Evolutionary conservation across 208 protist genomes (phyloP).

Genomic region (Acanthamoeba royreba): DNA sequence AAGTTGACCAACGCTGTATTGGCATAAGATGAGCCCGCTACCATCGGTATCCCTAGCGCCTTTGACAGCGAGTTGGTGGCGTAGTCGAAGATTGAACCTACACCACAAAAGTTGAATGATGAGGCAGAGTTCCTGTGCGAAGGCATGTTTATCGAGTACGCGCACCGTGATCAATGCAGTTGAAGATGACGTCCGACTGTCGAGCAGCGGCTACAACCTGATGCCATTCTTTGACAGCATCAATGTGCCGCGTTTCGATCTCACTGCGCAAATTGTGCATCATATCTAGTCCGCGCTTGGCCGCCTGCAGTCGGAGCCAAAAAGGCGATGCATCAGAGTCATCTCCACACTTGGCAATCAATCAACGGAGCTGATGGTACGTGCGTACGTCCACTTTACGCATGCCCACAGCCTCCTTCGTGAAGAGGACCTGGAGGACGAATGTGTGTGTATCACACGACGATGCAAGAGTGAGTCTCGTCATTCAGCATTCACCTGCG

Average conservation of each 20-base stretch:
- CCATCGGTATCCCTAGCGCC: background rate
- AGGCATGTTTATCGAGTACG: too few relatives aligned
- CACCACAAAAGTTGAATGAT: too few relatives aligned
- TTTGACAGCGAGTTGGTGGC: background rate
- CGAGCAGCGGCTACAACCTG: background rate
- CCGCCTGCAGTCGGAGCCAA: background rate
- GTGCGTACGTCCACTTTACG: background rate
- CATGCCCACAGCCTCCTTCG: background rate
- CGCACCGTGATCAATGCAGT: conserved; percentile 6
- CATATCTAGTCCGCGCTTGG: background rate
- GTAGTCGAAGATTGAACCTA: background rate
- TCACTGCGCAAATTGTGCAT: conserved; percentile 12
- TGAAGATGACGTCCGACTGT: background rate
- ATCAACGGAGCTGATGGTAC: too few relatives aligned
- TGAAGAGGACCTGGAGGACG: conserved; percentile 11
- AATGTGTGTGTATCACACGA: too few relatives aligned
- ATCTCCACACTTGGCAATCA: too few relatives aligned
- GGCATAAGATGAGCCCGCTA: conserved; percentile 30
- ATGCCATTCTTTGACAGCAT: background rate
- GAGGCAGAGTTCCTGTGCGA: too few relatives aligned
- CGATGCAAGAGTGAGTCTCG: too few relatives aligned
- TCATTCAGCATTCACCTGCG: too few relatives aligned
- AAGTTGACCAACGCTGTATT: conserved; percentile 21
- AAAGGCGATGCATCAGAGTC: too few relatives aligned
- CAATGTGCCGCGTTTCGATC: background rate